Percentiles rank a stretch among this genome's conserved stretches.
phyloP scores from a whole-genome alignment of 495 filamentous ascomycete genomes.

The Penicillium mononematosum region DNA sequence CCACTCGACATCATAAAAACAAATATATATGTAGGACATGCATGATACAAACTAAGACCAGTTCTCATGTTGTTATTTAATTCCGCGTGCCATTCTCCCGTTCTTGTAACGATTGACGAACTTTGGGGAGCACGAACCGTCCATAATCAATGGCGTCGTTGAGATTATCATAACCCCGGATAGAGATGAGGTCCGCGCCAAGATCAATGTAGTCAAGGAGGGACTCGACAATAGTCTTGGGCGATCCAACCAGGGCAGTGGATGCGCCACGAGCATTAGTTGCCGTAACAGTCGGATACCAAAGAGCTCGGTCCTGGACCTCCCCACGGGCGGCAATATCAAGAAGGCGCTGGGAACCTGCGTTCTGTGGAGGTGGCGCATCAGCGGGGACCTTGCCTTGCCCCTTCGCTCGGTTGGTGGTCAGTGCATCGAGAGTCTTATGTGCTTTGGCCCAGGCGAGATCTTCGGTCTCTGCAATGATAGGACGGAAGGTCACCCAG shows the following conservation, averaged over 20 bases:
- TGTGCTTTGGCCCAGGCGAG: slow-evolving; percentile 55
- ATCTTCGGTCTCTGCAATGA: slow-evolving; percentile 54
- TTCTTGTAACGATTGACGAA: slow-evolving; percentile 42
- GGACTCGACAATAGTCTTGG: slow-evolving; percentile 48
- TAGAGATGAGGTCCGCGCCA: slow-evolving; percentile 52
- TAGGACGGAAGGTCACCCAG: slow-evolving; percentile 58
- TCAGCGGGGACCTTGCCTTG: slow-evolving; percentile 28
- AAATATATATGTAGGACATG: not conserved
- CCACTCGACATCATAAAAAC: not conserved
- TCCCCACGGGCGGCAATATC: slow-evolving; percentile 53
- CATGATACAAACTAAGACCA: not conserved
- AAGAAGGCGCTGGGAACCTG: slow-evolving; percentile 52
- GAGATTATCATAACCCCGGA: slow-evolving; percentile 55
- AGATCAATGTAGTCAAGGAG: slow-evolving; percentile 54
- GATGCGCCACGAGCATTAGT: slow-evolving; percentile 56
- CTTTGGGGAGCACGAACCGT: slow-evolving; percentile 46
- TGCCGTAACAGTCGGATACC: slow-evolving; percentile 56
- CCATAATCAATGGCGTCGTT: slow-evolving; percentile 56
- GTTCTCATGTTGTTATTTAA: not conserved
- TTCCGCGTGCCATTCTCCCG: not conserved
- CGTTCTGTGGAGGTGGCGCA: slow-evolving; percentile 48
- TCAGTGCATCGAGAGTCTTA: slow-evolving; percentile 44
- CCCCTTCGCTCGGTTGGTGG: slow-evolving; percentile 32
- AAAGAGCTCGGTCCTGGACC: slow-evolving; percentile 54
- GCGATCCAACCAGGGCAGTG: slow-evolving; percentile 52